Conservation (phyloP, 441 rosid species). For the Sinapis alba region DNA sequence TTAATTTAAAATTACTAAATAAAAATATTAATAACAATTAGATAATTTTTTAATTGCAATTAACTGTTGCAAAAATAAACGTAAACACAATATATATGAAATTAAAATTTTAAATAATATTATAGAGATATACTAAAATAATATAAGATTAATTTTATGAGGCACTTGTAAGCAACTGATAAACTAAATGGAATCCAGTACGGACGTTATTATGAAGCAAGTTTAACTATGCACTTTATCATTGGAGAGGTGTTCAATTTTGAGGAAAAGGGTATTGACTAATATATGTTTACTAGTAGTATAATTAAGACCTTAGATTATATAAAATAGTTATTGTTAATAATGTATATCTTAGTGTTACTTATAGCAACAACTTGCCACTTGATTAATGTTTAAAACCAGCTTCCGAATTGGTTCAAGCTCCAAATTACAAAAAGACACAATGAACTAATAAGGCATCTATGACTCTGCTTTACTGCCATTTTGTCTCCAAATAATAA, state of each 20-base stretch:
- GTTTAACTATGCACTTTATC: not conserved
- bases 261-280: not conserved
- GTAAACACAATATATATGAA: not conserved
- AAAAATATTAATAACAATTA: not conserved
- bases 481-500: not conserved
- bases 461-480: conserved; percentile 13
- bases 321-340: not conserved
- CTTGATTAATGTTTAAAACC: not conserved
- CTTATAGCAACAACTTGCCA: not conserved
- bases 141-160: not conserved
- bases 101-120: not conserved
- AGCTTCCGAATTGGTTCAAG: not conserved
- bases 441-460: not conserved
- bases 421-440: not conserved
- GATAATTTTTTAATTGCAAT: not conserved
- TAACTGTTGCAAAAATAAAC: not conserved
- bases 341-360: not conserved
- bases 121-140: not conserved
- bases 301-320: not conserved
- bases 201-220: not conserved
- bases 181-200: not conserved
- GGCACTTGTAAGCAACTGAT: not conserved
- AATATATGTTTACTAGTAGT: too few relatives aligned
- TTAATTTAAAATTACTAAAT: not conserved
- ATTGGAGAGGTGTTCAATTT: not conserved